Percentiles rank a stretch among this genome's conserved stretches.
Evolutionary conservation across 345 rosid species (phyloP).

Genomic region (Populus alba): DNA sequence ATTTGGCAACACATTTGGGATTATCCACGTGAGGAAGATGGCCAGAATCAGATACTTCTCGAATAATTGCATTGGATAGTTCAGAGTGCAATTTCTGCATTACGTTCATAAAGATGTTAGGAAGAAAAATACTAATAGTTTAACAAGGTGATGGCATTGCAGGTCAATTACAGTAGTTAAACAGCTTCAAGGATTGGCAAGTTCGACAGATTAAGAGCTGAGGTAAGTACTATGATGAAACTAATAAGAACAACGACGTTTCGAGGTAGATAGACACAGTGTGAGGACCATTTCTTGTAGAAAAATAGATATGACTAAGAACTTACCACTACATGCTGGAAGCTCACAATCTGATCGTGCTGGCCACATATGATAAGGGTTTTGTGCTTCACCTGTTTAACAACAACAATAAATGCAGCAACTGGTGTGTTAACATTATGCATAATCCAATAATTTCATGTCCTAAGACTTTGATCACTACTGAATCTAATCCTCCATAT

Average conservation of each 20-base stretch:
- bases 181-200: background rate
- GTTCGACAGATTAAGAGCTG: background rate
- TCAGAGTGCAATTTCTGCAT: constrained; percentile 73
- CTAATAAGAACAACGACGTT: background rate
- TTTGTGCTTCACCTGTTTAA: constrained; percentile 60
- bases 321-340: constrained; percentile 70
- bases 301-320: constrained; percentile 1
- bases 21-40: constrained; percentile 91
- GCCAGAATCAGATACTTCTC: constrained; percentile 76
- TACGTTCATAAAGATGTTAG: background rate
- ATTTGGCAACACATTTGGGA: constrained; percentile 50
- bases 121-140: background rate
- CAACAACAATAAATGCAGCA: background rate
- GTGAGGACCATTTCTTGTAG: background rate
- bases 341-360: constrained; percentile 77
- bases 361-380: constrained; percentile 90
- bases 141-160: background rate
- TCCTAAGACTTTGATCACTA: background rate
- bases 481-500: background rate
- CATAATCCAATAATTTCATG: background rate
- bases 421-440: background rate
- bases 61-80: constrained; percentile 54
- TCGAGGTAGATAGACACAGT: background rate
- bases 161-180: background rate
- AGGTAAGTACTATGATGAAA: background rate